Evolutionary conservation across 306 rosid species (phyloP).

Genomic region (Fagus sylvatica): DNA sequence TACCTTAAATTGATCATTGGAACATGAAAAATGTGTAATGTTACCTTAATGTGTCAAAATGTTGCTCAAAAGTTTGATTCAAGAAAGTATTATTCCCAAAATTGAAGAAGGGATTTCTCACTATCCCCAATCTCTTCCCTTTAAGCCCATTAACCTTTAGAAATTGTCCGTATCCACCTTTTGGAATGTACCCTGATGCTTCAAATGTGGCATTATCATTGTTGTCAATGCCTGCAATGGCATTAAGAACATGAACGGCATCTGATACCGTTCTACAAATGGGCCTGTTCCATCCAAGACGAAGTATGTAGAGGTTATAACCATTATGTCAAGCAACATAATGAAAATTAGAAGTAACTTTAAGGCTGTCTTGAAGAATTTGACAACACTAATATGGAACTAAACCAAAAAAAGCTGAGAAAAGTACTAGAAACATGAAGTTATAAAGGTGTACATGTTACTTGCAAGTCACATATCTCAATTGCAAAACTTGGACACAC

Average conservation of each 20-base stretch:
- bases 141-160: conserved; percentile 45
- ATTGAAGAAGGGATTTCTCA: conserved; percentile 20
- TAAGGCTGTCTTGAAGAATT: too few relatives aligned
- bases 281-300: conserved; percentile 41
- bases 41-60: conserved; percentile 60
- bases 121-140: conserved; percentile 68
- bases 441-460: too few relatives aligned
- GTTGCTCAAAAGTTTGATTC: conserved; percentile 38
- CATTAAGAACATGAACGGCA: conserved; percentile 61
- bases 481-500: too few relatives aligned
- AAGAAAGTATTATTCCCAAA: conserved; percentile 23
- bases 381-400: too few relatives aligned
- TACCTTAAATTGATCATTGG: background rate
- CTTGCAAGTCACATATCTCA: too few relatives aligned
- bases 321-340: too few relatives aligned
- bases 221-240: conserved; percentile 49
- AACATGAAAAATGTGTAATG: background rate
- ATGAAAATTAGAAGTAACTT: too few relatives aligned
- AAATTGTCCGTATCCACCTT: conserved; percentile 56
- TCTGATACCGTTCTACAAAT: conserved; percentile 68
- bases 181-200: conserved; percentile 52
- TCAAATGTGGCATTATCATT: conserved; percentile 41
- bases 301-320: background rate
- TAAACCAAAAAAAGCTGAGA: too few relatives aligned
- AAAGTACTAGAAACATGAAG: too few relatives aligned